These are phyloP conservation scores for Massariosphaeria phaeospora DNA, from an alignment of 495 filamentous ascomycete genomes.

Conservation along the genomic window DNA sequence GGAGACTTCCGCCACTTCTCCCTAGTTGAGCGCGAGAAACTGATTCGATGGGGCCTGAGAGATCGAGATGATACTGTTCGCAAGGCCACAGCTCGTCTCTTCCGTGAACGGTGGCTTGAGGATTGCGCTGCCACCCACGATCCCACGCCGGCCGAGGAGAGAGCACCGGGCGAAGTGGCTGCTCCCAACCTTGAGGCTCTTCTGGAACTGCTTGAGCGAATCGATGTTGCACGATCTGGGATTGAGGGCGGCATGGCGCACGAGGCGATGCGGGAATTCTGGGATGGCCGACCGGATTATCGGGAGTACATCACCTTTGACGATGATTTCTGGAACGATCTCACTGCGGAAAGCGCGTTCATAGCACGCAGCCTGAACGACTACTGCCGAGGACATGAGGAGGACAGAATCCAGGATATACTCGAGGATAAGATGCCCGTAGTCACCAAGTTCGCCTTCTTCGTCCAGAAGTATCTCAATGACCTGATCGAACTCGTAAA, in stretches of 20 bases:
- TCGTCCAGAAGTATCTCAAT: conserved; percentile 72
- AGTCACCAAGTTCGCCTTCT: conserved; percentile 81
- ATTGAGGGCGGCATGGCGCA: conserved; percentile 82
- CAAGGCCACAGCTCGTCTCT: conserved; percentile 83
- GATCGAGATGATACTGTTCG: conserved; percentile 93
- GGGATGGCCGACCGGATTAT: conserved; percentile 90
- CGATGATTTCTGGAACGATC: conserved; percentile 79
- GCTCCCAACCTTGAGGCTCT: conserved; percentile 68
- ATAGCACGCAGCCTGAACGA: conserved; percentile 88
- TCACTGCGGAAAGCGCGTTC: conserved; percentile 82
- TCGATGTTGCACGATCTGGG: conserved; percentile 86
- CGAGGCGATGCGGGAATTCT: conserved; percentile 92
- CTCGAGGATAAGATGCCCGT: conserved; percentile 92
- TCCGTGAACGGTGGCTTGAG: conserved; percentile 93
- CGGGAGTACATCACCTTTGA: conserved; percentile 74
- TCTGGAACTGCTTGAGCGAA: conserved; percentile 85
- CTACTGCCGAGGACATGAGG: conserved; percentile 69
- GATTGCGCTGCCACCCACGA: conserved; percentile 69
- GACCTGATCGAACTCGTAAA: conserved; percentile 64
- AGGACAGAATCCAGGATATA: conserved; percentile 61
- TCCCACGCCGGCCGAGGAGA: conserved; percentile 43
- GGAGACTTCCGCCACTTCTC: conserved; percentile 96
- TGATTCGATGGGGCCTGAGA: conserved; percentile 89
- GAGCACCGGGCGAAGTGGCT: conserved; percentile 40
- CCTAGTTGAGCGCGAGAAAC: conserved; percentile 90